Conservation (phyloP, 176 grass and related monocot genomes). For the Musa beccarii region DNA sequence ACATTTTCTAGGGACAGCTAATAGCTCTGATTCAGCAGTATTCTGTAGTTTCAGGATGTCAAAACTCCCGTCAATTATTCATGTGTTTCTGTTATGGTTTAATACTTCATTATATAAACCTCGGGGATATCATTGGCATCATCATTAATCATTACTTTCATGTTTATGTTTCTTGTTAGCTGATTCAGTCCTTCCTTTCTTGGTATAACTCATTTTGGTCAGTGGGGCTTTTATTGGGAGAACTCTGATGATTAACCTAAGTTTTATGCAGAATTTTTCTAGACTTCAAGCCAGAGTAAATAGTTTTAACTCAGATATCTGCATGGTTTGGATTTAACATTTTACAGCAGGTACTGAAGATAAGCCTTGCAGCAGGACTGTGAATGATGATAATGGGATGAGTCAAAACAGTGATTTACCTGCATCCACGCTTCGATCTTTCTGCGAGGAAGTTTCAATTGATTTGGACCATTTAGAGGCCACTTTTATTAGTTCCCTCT, state of each 20-base stretch:
- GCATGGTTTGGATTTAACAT: neutral
- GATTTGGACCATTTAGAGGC: constrained; percentile 41
- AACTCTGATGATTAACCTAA: neutral
- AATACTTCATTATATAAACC: too few relatives aligned
- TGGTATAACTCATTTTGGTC: neutral
- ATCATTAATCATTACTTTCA: neutral
- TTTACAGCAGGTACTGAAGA: neutral
- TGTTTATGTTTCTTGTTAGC: neutral
- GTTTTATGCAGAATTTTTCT: neutral
- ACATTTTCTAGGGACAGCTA: too few relatives aligned
- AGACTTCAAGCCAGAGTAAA: neutral
- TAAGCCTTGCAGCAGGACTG: neutral
- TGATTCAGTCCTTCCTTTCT: neutral
- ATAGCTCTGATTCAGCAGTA: too few relatives aligned
- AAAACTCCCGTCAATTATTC: too few relatives aligned
- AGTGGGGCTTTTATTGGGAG: neutral
- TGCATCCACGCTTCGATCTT: neutral
- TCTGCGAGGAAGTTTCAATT: constrained; percentile 23
- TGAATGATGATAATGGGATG: neutral
- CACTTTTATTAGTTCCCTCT: constrained; percentile 43
- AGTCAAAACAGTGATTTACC: neutral
- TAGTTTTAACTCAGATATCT: neutral
- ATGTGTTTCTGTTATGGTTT: too few relatives aligned
- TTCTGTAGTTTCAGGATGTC: too few relatives aligned
- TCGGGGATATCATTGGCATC: too few relatives aligned